Conservation (phyloP, 805 yeast species). For the Pichia gijzeniarum region DNA sequence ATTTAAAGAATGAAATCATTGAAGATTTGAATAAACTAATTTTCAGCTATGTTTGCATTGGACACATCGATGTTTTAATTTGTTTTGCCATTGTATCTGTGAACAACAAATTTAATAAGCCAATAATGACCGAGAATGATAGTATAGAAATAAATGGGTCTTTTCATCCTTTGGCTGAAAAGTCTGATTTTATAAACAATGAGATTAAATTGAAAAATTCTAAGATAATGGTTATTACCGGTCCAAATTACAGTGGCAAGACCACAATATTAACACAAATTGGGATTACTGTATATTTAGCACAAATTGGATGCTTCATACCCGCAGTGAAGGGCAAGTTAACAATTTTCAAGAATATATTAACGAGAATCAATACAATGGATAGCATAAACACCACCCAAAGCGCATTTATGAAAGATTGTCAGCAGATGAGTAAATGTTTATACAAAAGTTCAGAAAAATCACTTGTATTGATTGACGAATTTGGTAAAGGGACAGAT, state of each 20-base stretch:
- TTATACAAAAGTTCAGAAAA: constrained; percentile 36
- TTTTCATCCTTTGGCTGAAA: constrained; percentile 35
- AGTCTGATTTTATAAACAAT: constrained; percentile 35
- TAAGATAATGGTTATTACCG: constrained; percentile 37
- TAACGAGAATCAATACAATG: constrained; percentile 36
- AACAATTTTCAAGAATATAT: constrained; percentile 39
- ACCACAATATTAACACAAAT: constrained; percentile 43
- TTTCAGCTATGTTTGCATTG: constrained; percentile 20
- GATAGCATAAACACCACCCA: constrained; percentile 35
- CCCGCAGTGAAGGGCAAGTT: constrained; percentile 42
- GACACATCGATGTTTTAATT: constrained; percentile 34
- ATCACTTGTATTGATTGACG: constrained; percentile 44
- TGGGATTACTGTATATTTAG: constrained; percentile 41
- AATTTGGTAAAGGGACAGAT: constrained; percentile 50
- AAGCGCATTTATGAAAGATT: constrained; percentile 48
- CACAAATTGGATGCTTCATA: constrained; percentile 50
- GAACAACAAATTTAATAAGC: constrained; percentile 27
- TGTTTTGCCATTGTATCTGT: constrained; percentile 31
- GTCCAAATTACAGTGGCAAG: constrained; percentile 48
- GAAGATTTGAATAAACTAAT: constrained; percentile 14
- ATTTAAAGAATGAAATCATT: constrained; percentile 26
- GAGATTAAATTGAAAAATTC: constrained; percentile 19
- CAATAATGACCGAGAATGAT: constrained; percentile 23
- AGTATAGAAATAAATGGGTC: constrained; percentile 32
- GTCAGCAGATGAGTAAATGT: constrained; percentile 27